Percentiles rank a stretch among this genome's conserved stretches.
Evolutionary conservation across 306 rosid species (phyloP).

Genomic region (Vicia sativa): DNA sequence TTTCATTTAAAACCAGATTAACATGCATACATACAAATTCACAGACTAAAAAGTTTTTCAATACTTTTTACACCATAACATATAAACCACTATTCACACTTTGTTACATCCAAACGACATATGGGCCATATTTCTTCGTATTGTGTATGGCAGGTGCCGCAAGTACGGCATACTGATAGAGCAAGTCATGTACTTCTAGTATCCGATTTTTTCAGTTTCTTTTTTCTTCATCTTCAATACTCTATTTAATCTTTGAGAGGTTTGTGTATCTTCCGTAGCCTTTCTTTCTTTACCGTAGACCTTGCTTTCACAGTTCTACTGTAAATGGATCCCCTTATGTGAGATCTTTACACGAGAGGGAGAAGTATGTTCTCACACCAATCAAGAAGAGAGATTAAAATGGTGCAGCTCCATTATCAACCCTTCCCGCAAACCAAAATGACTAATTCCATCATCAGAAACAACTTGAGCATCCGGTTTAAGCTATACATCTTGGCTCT

Average conservation of each 20-base stretch:
- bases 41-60: background rate
- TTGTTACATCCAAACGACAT: background rate
- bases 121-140: background rate
- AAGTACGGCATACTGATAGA: background rate
- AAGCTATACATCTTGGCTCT: slow-evolving; percentile 17
- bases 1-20: slow-evolving; percentile 4
- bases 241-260: background rate
- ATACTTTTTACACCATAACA: slow-evolving; percentile 10
- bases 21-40: slow-evolving; percentile 9
- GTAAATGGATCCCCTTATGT: background rate
- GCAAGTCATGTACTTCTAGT: slow-evolving; percentile 6
- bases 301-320: background rate
- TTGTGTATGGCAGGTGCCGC: slow-evolving; percentile 1
- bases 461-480: slow-evolving; percentile 6
- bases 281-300: background rate
- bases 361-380: background rate
- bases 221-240: slow-evolving; percentile 11
- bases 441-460: slow-evolving; percentile 15
- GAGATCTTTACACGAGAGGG: background rate
- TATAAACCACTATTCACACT: background rate
- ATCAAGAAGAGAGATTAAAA: background rate
- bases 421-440: slow-evolving; percentile 16
- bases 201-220: background rate
- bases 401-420: background rate
- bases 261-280: background rate